Percentiles rank a stretch among this genome's conserved stretches.
These are phyloP conservation scores for Kalmusia sp. DNA, from an alignment of 2,329 filamentous ascomycete genomes.

Conservation along the genomic window DNA sequence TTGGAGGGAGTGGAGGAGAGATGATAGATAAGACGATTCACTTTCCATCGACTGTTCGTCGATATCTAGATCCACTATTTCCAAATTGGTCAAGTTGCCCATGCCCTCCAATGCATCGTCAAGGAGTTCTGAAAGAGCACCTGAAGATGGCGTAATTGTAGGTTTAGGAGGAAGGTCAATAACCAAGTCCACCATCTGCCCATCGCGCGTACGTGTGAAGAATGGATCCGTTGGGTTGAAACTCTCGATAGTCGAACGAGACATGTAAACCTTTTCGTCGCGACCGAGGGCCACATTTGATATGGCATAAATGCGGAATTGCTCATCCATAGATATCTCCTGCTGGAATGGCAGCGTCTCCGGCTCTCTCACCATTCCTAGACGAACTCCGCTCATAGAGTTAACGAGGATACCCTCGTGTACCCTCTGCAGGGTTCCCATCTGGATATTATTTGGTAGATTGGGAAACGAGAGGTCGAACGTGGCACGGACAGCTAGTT, in stretches of 20 bases:
- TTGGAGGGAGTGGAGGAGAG: slow-evolving; percentile 45
- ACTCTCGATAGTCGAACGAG: slow-evolving; percentile 70
- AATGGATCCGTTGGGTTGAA: slow-evolving; percentile 81
- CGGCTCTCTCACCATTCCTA: slow-evolving; percentile 73
- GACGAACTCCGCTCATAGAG: slow-evolving; percentile 64
- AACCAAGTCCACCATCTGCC: slow-evolving; percentile 75
- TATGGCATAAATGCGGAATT: slow-evolving; percentile 79
- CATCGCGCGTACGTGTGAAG: slow-evolving; percentile 79
- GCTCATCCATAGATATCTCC: slow-evolving; percentile 39
- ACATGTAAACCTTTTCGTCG: slow-evolving; percentile 85
- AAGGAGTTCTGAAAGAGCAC: slow-evolving; percentile 28
- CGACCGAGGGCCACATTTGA: slow-evolving; percentile 82
- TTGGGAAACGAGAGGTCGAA: slow-evolving; percentile 73
- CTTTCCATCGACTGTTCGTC: slow-evolving; percentile 31
- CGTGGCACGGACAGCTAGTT: slow-evolving; percentile 73
- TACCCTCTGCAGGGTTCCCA: slow-evolving; percentile 62
- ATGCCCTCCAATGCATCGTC: slow-evolving; percentile 29
- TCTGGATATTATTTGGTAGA: slow-evolving; percentile 57
- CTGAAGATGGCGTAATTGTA: slow-evolving; percentile 20
- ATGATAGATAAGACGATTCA: slow-evolving; percentile 40
- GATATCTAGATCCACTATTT: slow-evolving; percentile 34
- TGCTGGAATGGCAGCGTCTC: slow-evolving; percentile 50
- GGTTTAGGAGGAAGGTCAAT: slow-evolving; percentile 59
- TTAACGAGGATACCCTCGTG: slow-evolving; percentile 67
- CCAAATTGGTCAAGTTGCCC: slow-evolving; percentile 30